Conservation (phyloP, 345 rosid genomes). For the Toxicodendron radicans region DNA sequence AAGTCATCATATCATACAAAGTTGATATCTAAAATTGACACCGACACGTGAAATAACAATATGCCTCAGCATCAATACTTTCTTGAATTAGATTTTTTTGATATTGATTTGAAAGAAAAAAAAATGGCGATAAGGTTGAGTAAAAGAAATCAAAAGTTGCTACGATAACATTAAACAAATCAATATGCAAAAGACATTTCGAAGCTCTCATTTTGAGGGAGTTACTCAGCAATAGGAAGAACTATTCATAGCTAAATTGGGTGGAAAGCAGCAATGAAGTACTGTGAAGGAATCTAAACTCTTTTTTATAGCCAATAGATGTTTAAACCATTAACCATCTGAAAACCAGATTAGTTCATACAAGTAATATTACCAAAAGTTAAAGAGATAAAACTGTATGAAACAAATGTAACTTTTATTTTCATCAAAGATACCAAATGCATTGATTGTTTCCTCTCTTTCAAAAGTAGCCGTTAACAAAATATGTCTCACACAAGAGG, state of each 20-base stretch:
- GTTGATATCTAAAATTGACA: not conserved
- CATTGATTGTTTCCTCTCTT: not conserved
- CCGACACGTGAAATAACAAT: slow-evolving; percentile 8
- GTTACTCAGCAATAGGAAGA: not conserved
- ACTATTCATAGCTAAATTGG: not conserved
- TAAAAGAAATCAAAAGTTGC: not conserved
- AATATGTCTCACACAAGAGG: slow-evolving; percentile 6
- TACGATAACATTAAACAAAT: slow-evolving; percentile 11
- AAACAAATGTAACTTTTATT: not conserved
- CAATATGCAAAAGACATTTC: slow-evolving; percentile 3
- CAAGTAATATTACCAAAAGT: not conserved
- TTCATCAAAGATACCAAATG: not conserved
- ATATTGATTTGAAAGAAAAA: not conserved
- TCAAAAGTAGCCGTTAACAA: not conserved
- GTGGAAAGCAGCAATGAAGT: not conserved
- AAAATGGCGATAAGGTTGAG: not conserved
- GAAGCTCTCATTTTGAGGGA: not conserved
- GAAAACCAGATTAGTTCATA: slow-evolving; percentile 1
- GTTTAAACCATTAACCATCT: slow-evolving; percentile 5
- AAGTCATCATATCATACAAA: not conserved
- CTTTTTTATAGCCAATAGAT: too few species aligned
- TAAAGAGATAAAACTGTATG: not conserved
- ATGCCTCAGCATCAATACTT: not conserved
- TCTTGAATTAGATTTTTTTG: not conserved
- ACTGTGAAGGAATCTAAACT: not conserved